phyloP scores from a whole-genome alignment of 164 flowering plant genomes.

The Magnolia kwangsiensis region DNA sequence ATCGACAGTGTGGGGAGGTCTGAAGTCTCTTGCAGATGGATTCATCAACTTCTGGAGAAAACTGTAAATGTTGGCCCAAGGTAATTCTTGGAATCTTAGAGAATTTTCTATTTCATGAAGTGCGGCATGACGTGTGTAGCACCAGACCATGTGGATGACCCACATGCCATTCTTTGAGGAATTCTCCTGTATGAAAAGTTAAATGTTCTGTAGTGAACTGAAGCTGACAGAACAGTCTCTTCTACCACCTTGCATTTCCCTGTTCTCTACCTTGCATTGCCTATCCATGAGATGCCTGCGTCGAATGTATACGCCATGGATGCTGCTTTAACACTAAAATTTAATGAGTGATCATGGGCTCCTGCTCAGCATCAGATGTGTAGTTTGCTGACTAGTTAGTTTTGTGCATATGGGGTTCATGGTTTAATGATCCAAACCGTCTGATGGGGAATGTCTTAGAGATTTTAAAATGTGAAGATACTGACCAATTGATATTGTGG shows the following conservation, averaged over 20 bases:
- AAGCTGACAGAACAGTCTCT: background rate
- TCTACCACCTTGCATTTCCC: background rate
- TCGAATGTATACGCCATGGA: background rate
- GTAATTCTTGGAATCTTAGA: constrained; percentile 11
- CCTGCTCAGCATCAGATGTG: no score
- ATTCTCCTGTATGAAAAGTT: background rate
- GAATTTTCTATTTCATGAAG: background rate
- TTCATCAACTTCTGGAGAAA: constrained; percentile 43
- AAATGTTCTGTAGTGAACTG: background rate
- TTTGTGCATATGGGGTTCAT: no score
- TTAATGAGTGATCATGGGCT: no score
- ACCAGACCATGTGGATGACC: background rate
- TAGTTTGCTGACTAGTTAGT: no score
- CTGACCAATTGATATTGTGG: no score
- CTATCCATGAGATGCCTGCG: background rate
- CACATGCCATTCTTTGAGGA: background rate
- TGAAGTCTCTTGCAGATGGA: constrained; percentile 48
- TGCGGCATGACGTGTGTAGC: background rate
- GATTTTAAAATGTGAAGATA: no score
- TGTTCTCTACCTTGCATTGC: background rate
- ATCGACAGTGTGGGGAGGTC: constrained; percentile 39
- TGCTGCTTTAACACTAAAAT: no score
- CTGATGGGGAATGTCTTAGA: no score
- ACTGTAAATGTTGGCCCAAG: constrained; percentile 17
- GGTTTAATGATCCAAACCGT: no score